A percentile compares a stretch with the other conserved stretches of the same genome.
phyloP scores from a whole-genome alignment of 2,329 filamentous ascomycete genomes.

The Aspergillus luchuensis region DNA sequence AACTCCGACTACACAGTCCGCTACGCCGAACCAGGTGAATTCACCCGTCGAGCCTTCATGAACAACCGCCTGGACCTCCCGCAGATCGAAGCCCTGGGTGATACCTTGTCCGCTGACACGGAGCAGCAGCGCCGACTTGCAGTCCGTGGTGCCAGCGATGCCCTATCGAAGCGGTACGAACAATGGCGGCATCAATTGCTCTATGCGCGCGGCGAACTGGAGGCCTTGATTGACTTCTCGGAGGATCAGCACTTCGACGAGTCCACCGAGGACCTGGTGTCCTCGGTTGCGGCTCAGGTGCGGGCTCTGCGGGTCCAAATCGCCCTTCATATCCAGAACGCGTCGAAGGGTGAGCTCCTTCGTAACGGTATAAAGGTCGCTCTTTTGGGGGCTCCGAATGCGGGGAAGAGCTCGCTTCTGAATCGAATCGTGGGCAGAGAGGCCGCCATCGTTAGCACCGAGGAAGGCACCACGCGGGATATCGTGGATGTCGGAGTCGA shows the following conservation, averaged over 20 bases:
- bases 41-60: slow-evolving; percentile 88
- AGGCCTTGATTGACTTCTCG: slow-evolving; percentile 94
- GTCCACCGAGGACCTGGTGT: slow-evolving; percentile 70
- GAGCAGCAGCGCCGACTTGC: slow-evolving; percentile 90
- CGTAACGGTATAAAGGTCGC: slow-evolving; percentile 83
- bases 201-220: slow-evolving; percentile 82
- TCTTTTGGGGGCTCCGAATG: slow-evolving; percentile 87
- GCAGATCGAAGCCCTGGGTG: slow-evolving; percentile 70
- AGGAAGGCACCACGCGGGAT: slow-evolving; percentile 92
- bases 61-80: slow-evolving; percentile 83
- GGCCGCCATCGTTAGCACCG: slow-evolving; percentile 89
- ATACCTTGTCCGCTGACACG: slow-evolving; percentile 68
- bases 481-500: slow-evolving; percentile 91
- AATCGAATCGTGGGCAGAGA: slow-evolving; percentile 88
- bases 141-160: slow-evolving; percentile 72
- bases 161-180: slow-evolving; percentile 76
- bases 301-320: slow-evolving; percentile 63
- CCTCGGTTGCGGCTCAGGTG: slow-evolving; percentile 69
- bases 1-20: slow-evolving; percentile 55
- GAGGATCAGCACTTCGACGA: slow-evolving; percentile 98
- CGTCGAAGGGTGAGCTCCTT: slow-evolving; percentile 78
- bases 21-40: slow-evolving; percentile 93
- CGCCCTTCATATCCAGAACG: slow-evolving; percentile 70
- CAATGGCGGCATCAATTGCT: slow-evolving; percentile 76
- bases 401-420: slow-evolving; percentile 90